These are phyloP conservation scores for Bisporella sp. DNA, from an alignment of 2,329 filamentous ascomycete genomes.

Conservation along the genomic window DNA sequence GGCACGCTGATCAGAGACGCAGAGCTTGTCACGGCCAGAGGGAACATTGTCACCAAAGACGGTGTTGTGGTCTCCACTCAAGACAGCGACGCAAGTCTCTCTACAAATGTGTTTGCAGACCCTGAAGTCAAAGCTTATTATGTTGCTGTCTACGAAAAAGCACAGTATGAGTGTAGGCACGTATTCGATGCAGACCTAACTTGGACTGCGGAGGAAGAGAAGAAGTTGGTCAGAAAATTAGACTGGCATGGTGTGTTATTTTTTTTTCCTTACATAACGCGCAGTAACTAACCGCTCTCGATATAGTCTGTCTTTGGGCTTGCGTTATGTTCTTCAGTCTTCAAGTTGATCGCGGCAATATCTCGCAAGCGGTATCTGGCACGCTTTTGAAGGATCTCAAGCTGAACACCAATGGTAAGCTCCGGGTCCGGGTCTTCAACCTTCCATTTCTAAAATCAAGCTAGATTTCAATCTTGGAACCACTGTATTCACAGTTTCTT, in stretches of 20 bases:
- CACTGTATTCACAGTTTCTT: slow-evolving; percentile 34
- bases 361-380: slow-evolving; percentile 51
- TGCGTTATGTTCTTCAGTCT: slow-evolving; percentile 56
- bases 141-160: slow-evolving; percentile 17
- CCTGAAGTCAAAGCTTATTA: slow-evolving; percentile 20
- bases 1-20: too few relatives aligned
- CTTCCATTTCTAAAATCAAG: not conserved
- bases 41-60: not conserved
- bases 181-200: slow-evolving; percentile 17
- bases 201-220: slow-evolving; percentile 22
- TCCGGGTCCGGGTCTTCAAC: not conserved
- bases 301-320: slow-evolving; percentile 31
- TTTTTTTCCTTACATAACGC: too few relatives aligned
- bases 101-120: slow-evolving; percentile 18
- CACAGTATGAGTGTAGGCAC: slow-evolving; percentile 21
- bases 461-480: slow-evolving; percentile 19
- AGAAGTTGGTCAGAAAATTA: slow-evolving; percentile 16
- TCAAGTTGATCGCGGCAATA: slow-evolving; percentile 53
- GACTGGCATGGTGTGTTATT: slow-evolving; percentile 34
- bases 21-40: too few relatives aligned
- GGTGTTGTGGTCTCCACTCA: slow-evolving; percentile 11
- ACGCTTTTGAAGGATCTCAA: slow-evolving; percentile 48
- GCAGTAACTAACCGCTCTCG: too few relatives aligned
- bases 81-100: slow-evolving; percentile 6
- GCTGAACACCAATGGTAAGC: slow-evolving; percentile 34